These are phyloP conservation scores for Trametes hirsuta DNA, from an alignment of 1,284 basidiomycete genomes.

Conservation along the genomic window DNA sequence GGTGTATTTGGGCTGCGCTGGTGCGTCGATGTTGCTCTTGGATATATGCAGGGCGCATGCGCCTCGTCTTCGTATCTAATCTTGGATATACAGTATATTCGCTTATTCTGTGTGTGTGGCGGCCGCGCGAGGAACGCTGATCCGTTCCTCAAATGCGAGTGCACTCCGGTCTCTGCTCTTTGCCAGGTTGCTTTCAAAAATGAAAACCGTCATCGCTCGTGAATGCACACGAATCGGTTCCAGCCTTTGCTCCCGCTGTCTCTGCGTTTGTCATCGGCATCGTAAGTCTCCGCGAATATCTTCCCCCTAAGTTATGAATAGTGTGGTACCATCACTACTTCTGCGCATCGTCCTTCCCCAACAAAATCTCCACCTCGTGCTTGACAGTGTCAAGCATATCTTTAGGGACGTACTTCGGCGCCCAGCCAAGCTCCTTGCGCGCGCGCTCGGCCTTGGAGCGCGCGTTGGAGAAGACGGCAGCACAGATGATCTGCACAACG, in stretches of 20 bases:
- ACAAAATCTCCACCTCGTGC: slow-evolving; percentile 1
- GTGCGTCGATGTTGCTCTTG: not conserved
- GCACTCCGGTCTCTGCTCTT: not conserved
- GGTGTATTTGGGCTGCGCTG: slow-evolving; percentile 12
- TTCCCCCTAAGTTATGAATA: too few relatives aligned
- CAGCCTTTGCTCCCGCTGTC: too few relatives aligned
- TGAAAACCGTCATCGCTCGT: not conserved
- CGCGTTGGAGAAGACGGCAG: slow-evolving; percentile 45
- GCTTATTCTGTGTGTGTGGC: not conserved
- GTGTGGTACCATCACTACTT: too few relatives aligned
- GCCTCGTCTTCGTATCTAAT: not conserved
- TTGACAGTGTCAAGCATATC: slow-evolving; percentile 9
- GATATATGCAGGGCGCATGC: not conserved
- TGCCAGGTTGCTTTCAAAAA: not conserved
- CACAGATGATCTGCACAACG: slow-evolving; percentile 12
- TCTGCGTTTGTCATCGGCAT: too few relatives aligned
- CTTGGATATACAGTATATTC: not conserved
- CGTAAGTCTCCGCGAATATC: too few relatives aligned
- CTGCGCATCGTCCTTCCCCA: slow-evolving; percentile 36
- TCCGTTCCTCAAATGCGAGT: not conserved
- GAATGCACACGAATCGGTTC: too few relatives aligned
- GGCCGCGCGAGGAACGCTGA: not conserved
- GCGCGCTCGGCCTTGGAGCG: slow-evolving; percentile 42
- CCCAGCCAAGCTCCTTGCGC: slow-evolving; percentile 44
- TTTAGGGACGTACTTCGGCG: slow-evolving; percentile 32